phyloP scores from a whole-genome alignment of 2,329 filamentous ascomycete species.

The Ophiocordyceps camponoti-rufipedis region DNA sequence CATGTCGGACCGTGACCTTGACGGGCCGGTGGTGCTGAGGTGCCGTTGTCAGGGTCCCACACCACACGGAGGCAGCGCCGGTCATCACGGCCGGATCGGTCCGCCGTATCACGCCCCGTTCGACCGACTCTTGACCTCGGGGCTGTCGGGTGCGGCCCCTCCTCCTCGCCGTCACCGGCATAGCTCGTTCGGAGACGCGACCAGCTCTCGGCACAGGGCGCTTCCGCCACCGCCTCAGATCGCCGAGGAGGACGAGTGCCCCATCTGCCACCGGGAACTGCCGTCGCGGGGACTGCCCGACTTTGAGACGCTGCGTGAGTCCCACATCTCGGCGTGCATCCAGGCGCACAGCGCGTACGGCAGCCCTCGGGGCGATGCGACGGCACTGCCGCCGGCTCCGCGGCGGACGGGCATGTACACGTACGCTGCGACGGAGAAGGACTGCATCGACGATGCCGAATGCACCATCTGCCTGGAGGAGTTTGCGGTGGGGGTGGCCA shows the following conservation, averaged over 20 bases:
- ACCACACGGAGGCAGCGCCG: not conserved
- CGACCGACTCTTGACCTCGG: slow-evolving; percentile 19
- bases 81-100: slow-evolving; percentile 9
- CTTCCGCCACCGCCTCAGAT: slow-evolving; percentile 29
- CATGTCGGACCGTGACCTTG: not conserved
- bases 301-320: slow-evolving; percentile 34
- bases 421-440: slow-evolving; percentile 47
- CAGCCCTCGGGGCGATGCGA: slow-evolving; percentile 11
- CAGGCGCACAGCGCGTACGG: slow-evolving; percentile 32
- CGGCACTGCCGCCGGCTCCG: slow-evolving; percentile 12
- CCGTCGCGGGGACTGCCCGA: slow-evolving; percentile 36
- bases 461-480: slow-evolving; percentile 52
- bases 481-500: slow-evolving; percentile 40
- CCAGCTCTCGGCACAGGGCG: slow-evolving; percentile 19
- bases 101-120: slow-evolving; percentile 16
- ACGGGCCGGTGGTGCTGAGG: slow-evolving; percentile 1
- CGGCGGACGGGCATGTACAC: slow-evolving; percentile 43
- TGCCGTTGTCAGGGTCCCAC: not conserved
- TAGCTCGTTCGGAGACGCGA: slow-evolving; percentile 11
- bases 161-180: slow-evolving; percentile 14
- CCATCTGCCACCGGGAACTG: slow-evolving; percentile 55
- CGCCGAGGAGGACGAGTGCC: slow-evolving; percentile 62
- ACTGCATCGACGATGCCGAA: slow-evolving; percentile 48
- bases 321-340: slow-evolving; percentile 42
- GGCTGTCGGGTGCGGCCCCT: slow-evolving; percentile 13